A percentile compares a stretch with the other conserved stretches of the same genome.
These are phyloP conservation scores for Rosa persica DNA, from an alignment of 306 rosid species.

Conservation along the genomic window DNA sequence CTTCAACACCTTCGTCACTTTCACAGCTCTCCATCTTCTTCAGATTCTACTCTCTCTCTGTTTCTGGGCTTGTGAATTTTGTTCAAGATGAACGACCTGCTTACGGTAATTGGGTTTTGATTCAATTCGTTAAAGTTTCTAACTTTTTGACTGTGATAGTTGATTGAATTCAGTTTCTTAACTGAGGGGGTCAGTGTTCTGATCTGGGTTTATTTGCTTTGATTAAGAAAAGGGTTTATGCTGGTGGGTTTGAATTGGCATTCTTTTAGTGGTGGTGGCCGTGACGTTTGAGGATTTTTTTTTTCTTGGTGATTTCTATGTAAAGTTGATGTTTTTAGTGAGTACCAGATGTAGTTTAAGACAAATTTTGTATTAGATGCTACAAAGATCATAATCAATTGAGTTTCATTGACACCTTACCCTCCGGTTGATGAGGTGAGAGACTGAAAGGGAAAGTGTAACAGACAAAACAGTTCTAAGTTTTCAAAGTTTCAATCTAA, in stretches of 20 bases:
- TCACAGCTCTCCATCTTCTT: constrained; percentile 5
- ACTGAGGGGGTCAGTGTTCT: constrained; percentile 16
- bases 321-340: not conserved
- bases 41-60: constrained; percentile 12
- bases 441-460: not conserved
- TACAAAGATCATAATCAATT: constrained; percentile 25
- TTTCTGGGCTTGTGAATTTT: constrained; percentile 13
- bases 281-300: not conserved
- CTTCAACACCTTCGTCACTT: constrained; percentile 6
- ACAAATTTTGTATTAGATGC: constrained; percentile 9
- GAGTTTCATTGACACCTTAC: constrained; percentile 10
- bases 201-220: constrained; percentile 8
- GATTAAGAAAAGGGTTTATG: not conserved
- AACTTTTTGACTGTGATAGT: not conserved
- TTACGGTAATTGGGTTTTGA: constrained; percentile 55
- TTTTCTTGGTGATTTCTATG: not conserved
- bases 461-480: not conserved
- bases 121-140: not conserved
- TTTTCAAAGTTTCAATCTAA: not conserved
- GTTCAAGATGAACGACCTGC: constrained; percentile 85
- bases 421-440: constrained; percentile 4
- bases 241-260: not conserved
- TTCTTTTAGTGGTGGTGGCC: not conserved
- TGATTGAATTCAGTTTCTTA: constrained; percentile 13
- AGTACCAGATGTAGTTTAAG: not conserved